A percentile compares a stretch with the other conserved stretches of the same genome.
phyloP scores from a whole-genome alignment of 495 filamentous ascomycete species.

The Xylona heveae region DNA sequence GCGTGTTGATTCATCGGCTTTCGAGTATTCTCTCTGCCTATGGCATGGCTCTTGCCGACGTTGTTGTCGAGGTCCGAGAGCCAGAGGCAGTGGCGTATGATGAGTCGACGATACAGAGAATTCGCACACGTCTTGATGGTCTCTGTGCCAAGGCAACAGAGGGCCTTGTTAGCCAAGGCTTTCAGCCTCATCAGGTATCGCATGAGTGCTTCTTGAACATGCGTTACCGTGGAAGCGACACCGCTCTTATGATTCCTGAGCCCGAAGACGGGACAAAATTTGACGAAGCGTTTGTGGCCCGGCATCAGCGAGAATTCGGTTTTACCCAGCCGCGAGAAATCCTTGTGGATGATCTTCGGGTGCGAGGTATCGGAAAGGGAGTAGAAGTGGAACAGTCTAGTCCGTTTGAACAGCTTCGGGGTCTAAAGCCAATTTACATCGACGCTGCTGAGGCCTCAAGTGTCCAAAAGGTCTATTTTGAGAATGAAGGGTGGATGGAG shows the following conservation, averaged over 20 bases:
- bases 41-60: slow-evolving; percentile 6
- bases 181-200: background rate
- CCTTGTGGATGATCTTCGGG: slow-evolving; percentile 30
- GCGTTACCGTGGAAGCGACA: slow-evolving; percentile 30
- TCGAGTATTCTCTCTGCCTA: slow-evolving; percentile 6
- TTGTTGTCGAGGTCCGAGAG: slow-evolving; percentile 6
- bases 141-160: background rate
- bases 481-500: slow-evolving; percentile 1
- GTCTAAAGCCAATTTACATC: no score
- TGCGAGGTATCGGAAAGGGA: slow-evolving; percentile 23
- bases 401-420: background rate
- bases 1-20: slow-evolving; percentile 5
- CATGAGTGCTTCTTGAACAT: slow-evolving; percentile 31
- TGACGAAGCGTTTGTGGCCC: slow-evolving; percentile 20
- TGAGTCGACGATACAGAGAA: background rate
- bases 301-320: slow-evolving; percentile 28
- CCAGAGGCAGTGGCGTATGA: slow-evolving; percentile 3
- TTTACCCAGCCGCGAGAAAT: slow-evolving; percentile 26
- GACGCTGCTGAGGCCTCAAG: background rate
- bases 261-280: slow-evolving; percentile 15
- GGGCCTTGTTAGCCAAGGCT: background rate
- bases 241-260: slow-evolving; percentile 28
- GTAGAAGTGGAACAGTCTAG: slow-evolving; percentile 2
- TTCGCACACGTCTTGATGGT: slow-evolving; percentile 1
- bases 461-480: slow-evolving; percentile 4